Evolutionary conservation across 805 yeast species (phyloP), one percentile per base, ranked within the genome.

Genomic region (Yarrowia bubula): DNA sequence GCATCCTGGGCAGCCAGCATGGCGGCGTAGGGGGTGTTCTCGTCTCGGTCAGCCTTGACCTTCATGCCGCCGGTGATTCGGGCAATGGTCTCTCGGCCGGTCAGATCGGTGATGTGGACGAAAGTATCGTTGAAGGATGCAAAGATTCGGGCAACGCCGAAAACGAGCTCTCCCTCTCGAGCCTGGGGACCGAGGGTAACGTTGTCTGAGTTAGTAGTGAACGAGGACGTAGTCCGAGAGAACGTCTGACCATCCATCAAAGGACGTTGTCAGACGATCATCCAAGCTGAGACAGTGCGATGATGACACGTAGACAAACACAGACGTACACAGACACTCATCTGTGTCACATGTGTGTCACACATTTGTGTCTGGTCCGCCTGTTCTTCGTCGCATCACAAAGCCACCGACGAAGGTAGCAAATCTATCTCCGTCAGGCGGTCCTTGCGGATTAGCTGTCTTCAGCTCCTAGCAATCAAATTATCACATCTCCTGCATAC

Each of bases 1-100:
- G 89, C 99, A 79, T 96, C 99, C 86, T 95, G 99, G 74, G 99
- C 98, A 80, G 99, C 99, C 86, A 95, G 89, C 99, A 95, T 95
- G 79, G 98, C 99, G 80, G 99, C 99, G 89, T 95, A 95, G 82
- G 99, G 99, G 74, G 99, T 90, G 71, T 98, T 93, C 88, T 95
- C 99, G 82, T 96, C 99, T 86, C 98, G 91, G 86, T 95, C 99
- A 78, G 99, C 99, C 88, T 95, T 95, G 83, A 95, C 99, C 88
- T 95, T 95, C 99, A 95, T 95, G 84, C 99, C 99, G 87, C 99
- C 99, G 79, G 99, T 95, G 76, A 95, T 97, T 86, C 98, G 92
- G 86, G 97, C 88, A 79, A 95, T 93, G 84, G 99, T 95, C 86
- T 96, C 99, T 84, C 93, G 95, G 84, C 99, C 99, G 77, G 98